Evolutionary conservation across 345 rosid species (phyloP).

Genomic region (Reutealis trisperma): DNA sequence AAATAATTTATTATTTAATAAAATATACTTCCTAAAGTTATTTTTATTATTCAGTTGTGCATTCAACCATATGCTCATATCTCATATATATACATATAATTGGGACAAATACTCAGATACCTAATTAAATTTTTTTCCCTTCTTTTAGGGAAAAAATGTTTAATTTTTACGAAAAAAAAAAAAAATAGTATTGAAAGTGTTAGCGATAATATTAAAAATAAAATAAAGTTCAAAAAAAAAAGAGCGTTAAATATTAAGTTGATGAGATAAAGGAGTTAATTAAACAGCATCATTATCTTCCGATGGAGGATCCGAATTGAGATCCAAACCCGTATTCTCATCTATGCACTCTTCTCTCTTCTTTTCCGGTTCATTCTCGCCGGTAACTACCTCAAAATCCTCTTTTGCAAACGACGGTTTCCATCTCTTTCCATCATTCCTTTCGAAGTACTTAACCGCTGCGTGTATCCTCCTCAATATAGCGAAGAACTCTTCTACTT

Average conservation of each 20-base stretch:
- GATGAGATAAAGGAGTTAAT: background rate
- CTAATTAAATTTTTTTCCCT: too few relatives aligned
- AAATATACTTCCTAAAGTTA: too few relatives aligned
- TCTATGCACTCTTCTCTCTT: background rate
- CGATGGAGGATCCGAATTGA: constrained; percentile 27
- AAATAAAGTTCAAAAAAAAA: background rate
- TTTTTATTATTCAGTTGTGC: too few relatives aligned
- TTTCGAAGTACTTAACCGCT: constrained; percentile 17
- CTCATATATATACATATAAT: too few relatives aligned
- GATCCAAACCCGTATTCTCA: constrained; percentile 24
- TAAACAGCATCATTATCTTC: background rate
- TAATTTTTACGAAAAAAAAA: too few relatives aligned
- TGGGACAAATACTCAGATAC: too few relatives aligned
- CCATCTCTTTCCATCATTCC: constrained; percentile 5
- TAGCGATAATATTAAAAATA: too few relatives aligned
- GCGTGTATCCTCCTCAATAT: constrained; percentile 23
- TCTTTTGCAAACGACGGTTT: background rate
- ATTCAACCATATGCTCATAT: too few relatives aligned
- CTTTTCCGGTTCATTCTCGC: background rate
- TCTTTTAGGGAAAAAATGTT: too few relatives aligned
- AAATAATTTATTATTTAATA: too few relatives aligned
- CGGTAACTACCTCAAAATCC: constrained; percentile 23
- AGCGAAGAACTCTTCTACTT: constrained; percentile 32
- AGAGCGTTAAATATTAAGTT: too few relatives aligned
- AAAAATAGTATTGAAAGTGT: background rate